Base-by-base conservation (phyloP, 306 rosid species). In the Dalbergia cultrata region DNA sequence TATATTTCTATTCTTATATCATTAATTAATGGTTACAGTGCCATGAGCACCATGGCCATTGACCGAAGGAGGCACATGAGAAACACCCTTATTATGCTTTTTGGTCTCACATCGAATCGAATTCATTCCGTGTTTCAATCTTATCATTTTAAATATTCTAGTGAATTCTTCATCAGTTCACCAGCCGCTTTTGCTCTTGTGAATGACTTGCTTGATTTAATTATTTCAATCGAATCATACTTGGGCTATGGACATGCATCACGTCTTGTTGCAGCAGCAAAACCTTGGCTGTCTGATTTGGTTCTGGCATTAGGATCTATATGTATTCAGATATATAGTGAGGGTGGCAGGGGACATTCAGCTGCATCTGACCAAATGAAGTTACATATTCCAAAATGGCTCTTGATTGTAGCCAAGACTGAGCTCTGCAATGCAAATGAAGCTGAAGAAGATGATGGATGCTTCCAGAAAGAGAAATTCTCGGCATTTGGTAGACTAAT, bases 281-380 rank as follows among this genome's bases (percentile, higher is more conserved):
- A 90, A 81, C 85, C 92, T 57, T 95, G 98, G 98, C 86, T 95
- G 56, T 97, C 98, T 10, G 97, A 92, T 90, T 84, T 92, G 77
- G 83, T 87, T 72, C 81, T 95, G 88, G 95, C 95, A 8, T 76
- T 95, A 82, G 95, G 90, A 75, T 92, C 89, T 39, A 75, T 58
- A 70, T 69, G 80, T 80, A 60, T 85, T 71, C 79, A 80, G 74
- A 75, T 84, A 73, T 82, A 80, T 75, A 33, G 61, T 35, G 78
- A 44, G 53, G 87, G 67, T 81, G 85, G 85, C 80, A 85, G 44
- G 56, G 72, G 49, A 41, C 77, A 85, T 34, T 62, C 67, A 9
- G 60, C 74, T 35, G 21, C 80, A 75, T 72, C 62, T 70, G 91
- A 83, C 67, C 86, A 75, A 57, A 57, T 86, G 70, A 90, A 90